Evolutionary conservation across 139 green algal genomes (phyloP), one percentile per base, ranked within the genome.

Genomic region (Chlamydomonas sp.): DNA sequence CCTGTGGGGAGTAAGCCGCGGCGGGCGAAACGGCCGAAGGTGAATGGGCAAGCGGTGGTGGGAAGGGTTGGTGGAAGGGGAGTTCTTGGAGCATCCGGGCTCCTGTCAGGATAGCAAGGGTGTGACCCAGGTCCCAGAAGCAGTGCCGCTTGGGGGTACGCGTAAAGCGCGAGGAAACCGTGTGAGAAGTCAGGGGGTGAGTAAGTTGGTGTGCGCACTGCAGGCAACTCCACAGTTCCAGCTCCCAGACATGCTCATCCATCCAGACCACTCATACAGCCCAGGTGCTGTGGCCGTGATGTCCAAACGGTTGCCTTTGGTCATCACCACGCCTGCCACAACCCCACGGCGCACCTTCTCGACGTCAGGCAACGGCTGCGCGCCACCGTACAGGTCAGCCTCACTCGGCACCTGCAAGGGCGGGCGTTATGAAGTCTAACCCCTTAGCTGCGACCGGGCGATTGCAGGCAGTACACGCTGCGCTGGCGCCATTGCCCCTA

Each of bases 281-380:
- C 31, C 31, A 49, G 31, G 31, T 49, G 31, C 31, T 49, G 31
- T 49, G 31, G 31, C 31, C 31, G 31, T 49, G 31, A 49, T 5
- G 17, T 18, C 14, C 69, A 16, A 1, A 18, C 69, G 9, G 1
- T 6, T 18, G 7, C 10, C 69, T 6, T 75, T 6, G 17, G 2
- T 5, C 10, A 16, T 16, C 64, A 80, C 80, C 71, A 49, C 76
- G 78, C 60, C 83, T 82, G 83, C 57, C 67, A 59, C 77, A 10
- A 62, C 69, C 69, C 12, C 1, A 16, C 10, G 69, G 7, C 62
- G 5, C 85, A 92, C 93, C 93, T 96, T 96, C 66, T 96, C 93
- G n/a, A 63, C 63, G 17, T 96, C 91, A 9, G 90, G 88, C 16
- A 97, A 86, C 7, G 91, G 76, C 80, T 92, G 89, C 1, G 77